Evolutionary conservation across 164 flowering plant species (phyloP).

Genomic region (Magnolia officinalis): DNA sequence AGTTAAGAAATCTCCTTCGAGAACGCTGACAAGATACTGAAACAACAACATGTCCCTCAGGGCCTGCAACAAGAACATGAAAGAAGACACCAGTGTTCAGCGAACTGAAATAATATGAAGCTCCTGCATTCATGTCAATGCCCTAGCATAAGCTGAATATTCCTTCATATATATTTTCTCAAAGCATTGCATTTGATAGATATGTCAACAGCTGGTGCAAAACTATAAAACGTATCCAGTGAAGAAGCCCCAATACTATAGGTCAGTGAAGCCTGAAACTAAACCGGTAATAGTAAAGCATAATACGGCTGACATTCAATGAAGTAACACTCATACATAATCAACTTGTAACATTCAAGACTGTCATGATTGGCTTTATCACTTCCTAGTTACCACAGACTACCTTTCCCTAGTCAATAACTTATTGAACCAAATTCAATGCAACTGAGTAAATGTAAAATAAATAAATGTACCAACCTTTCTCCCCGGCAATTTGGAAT

Average conservation of each 20-base stretch:
- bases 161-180: background rate
- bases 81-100: background rate
- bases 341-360: background rate
- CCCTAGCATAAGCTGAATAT: background rate
- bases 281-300: background rate
- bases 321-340: background rate
- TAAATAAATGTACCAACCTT: conserved; percentile 31
- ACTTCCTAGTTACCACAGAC: background rate
- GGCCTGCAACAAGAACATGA: conserved; percentile 38
- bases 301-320: background rate
- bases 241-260: background rate
- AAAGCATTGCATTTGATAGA: background rate
- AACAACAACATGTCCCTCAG: conserved; percentile 59
- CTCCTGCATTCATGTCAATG: background rate
- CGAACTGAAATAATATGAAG: background rate
- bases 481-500: conserved; percentile 20
- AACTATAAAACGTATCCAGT: background rate
- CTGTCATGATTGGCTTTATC: background rate
- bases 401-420: background rate
- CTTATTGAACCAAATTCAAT: background rate
- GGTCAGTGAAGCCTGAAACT: background rate
- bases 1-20: conserved; percentile 65
- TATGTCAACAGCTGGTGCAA: background rate
- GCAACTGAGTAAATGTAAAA: background rate
- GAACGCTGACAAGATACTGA: conserved; percentile 66